Evolutionary conservation across 2,329 filamentous ascomycete species (phyloP).

Genomic region (Fusarium phyllophilum): DNA sequence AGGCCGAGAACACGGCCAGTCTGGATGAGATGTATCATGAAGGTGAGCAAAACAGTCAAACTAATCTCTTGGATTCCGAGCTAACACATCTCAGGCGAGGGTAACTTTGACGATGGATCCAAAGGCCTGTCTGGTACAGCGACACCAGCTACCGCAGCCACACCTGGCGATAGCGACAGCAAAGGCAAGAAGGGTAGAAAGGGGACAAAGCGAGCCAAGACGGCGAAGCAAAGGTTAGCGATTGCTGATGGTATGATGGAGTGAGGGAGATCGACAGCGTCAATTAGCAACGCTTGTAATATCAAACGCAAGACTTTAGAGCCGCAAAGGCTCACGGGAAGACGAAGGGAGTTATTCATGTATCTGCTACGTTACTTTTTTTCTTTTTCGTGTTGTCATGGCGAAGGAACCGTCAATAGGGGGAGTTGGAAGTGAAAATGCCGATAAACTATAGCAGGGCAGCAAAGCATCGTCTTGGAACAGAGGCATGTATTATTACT

Average conservation of each 20-base stretch:
- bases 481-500: conserved; percentile 42
- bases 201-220: conserved; percentile 66
- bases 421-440: conserved; percentile 40
- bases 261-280: conserved; percentile 27
- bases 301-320: conserved; percentile 31
- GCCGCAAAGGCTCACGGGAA: conserved; percentile 21
- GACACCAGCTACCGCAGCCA: conserved; percentile 86
- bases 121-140: conserved; percentile 68
- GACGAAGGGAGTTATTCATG: conserved; percentile 32
- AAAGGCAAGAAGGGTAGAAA: conserved; percentile 69
- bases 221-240: conserved; percentile 73
- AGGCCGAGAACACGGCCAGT: conserved; percentile 66
- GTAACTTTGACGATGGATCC: conserved; percentile 89
- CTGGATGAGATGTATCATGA: conserved; percentile 99
- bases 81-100: conserved; percentile 75
- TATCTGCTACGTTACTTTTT: conserved; percentile 21
- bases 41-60: conserved; percentile 70
- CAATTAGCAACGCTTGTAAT: conserved; percentile 35
- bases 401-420: conserved; percentile 9
- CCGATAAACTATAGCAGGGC: conserved; percentile 31
- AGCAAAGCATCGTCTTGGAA: conserved; percentile 2
- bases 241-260: conserved; percentile 69
- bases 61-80: not conserved
- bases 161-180: conserved; percentile 72
- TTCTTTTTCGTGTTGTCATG: conserved; percentile 15